These are phyloP conservation scores for Ilex asprella DNA, from an alignment of 257 asterid genomes.

Conservation along the genomic window DNA sequence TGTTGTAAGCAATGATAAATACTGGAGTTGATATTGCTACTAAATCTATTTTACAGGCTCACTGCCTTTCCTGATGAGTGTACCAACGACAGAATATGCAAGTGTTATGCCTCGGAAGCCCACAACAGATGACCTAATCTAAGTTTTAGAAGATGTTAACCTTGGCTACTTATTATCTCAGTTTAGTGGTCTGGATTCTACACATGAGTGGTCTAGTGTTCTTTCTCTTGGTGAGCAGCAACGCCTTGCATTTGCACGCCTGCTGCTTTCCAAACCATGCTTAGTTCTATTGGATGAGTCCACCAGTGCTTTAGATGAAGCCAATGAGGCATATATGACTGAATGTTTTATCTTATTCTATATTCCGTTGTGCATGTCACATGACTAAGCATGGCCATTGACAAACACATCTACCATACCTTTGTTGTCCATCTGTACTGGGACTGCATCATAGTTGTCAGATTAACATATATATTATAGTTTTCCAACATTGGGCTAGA, in stretches of 20 bases:
- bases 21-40: constrained; percentile 5
- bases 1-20: constrained; percentile 6
- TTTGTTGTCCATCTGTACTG: no score
- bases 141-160: constrained; percentile 61
- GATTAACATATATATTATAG: no score
- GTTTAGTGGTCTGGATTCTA: constrained; percentile 48
- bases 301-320: constrained; percentile 86
- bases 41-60: constrained; percentile 36
- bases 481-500: no score
- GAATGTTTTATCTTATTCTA: constrained; percentile 2
- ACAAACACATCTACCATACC: no score
- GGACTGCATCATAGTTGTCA: no score
- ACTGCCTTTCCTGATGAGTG: constrained; percentile 31
- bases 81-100: constrained; percentile 16
- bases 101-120: constrained; percentile 38
- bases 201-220: constrained; percentile 70
- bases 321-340: constrained; percentile 51
- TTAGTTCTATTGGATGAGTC: constrained; percentile 72
- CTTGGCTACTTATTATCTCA: constrained; percentile 52
- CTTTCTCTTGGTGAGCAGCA: constrained; percentile 92
- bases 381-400: neutral
- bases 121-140: constrained; percentile 49
- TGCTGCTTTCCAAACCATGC: constrained; percentile 63
- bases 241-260: constrained; percentile 77
- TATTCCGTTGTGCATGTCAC: neutral